Conservation (phyloP, 805 yeast genomes). For the Blastobotrys attinorum region DNA sequence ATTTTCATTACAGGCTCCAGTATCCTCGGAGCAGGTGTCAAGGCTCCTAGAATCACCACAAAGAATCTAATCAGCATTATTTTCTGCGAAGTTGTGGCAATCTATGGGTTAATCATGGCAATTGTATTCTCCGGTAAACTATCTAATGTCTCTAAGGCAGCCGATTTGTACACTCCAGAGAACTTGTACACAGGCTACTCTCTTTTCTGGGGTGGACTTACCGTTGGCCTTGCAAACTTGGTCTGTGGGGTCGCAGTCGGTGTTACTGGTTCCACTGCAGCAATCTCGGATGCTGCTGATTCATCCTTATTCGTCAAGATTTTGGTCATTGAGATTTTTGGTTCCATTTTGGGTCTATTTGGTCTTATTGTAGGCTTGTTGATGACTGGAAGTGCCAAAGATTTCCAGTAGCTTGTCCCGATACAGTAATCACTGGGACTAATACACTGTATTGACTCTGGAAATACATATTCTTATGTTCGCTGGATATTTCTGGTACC, state of each 20-base stretch:
- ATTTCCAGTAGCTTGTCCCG: constrained; percentile 51
- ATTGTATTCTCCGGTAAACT: constrained; percentile 93
- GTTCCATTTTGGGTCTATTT: constrained; percentile 89
- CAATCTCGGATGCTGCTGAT: constrained; percentile 96
- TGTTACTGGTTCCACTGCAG: constrained; percentile 97
- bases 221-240: constrained; percentile 88
- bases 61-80: constrained; percentile 93
- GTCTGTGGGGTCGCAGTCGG: constrained; percentile 98
- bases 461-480: too few species aligned
- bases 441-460: too few species aligned
- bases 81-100: constrained; percentile 98
- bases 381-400: constrained; percentile 94
- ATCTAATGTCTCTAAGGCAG: constrained; percentile 52
- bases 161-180: constrained; percentile 60
- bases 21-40: constrained; percentile 95
- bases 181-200: constrained; percentile 93
- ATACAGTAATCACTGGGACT: too few species aligned
- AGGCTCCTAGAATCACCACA: constrained; percentile 94
- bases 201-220: constrained; percentile 95
- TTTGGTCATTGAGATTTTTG: constrained; percentile 94
- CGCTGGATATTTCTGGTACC: too few species aligned
- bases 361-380: constrained; percentile 96
- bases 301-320: constrained; percentile 91
- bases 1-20: constrained; percentile 93
- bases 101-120: constrained; percentile 94